phyloP scores from a whole-genome alignment of 805 yeast genomes.

The Saturnispora ahearnii region DNA sequence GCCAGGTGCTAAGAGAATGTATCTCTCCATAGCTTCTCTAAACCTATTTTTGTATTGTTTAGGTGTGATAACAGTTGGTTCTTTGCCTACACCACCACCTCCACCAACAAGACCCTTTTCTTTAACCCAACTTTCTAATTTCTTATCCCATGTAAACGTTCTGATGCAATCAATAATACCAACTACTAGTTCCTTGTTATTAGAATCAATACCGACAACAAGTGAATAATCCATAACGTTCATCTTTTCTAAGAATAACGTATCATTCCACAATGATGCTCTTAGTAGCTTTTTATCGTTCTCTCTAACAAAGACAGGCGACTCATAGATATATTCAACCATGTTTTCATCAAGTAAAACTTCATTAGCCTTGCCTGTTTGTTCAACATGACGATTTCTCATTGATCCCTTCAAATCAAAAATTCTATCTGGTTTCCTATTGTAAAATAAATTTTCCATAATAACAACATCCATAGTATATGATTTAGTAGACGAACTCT shows the following conservation, averaged over 20 bases:
- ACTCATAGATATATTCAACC: slow-evolving; percentile 95
- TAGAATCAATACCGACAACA: slow-evolving; percentile 81
- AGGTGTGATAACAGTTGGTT: slow-evolving; percentile 96
- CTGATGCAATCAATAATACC: slow-evolving; percentile 93
- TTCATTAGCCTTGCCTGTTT: slow-evolving; percentile 92
- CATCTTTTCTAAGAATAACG: slow-evolving; percentile 88
- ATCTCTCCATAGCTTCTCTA: slow-evolving; percentile 96
- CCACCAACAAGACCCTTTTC: slow-evolving; percentile 80
- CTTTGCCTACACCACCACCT: slow-evolving; percentile 68
- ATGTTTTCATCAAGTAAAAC: slow-evolving; percentile 92
- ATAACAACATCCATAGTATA: slow-evolving; percentile 85
- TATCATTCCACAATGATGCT: slow-evolving; percentile 92
- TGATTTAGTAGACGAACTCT: slow-evolving; percentile 62
- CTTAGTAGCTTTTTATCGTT: slow-evolving; percentile 78
- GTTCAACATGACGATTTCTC: slow-evolving; percentile 94
- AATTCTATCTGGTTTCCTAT: slow-evolving; percentile 69
- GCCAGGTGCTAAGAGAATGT: slow-evolving; percentile 88
- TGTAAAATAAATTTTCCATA: slow-evolving; percentile 92
- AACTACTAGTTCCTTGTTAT: slow-evolving; percentile 63
- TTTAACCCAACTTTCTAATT: slow-evolving; percentile 96
- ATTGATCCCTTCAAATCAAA: slow-evolving; percentile 96
- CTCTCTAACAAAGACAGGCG: slow-evolving; percentile 89
- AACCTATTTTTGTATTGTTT: slow-evolving; percentile 89
- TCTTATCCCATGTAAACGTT: slow-evolving; percentile 98
- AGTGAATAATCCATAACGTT: slow-evolving; percentile 98